These are phyloP conservation scores for Dactylonectria macrodidyma DNA, from an alignment of 2,329 filamentous ascomycete species.

Conservation along the genomic window DNA sequence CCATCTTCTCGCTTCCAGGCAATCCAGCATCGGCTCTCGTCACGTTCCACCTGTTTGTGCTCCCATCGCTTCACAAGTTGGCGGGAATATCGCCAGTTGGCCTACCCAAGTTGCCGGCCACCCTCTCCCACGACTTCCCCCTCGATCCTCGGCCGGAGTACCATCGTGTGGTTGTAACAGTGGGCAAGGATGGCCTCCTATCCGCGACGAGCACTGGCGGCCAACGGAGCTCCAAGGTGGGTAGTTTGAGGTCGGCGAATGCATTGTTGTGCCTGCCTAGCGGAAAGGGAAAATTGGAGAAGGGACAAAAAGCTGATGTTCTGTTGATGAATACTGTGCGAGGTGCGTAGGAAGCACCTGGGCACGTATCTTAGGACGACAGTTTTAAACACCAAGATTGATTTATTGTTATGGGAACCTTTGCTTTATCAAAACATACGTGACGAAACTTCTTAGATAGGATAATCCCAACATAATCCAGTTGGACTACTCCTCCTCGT, in stretches of 20 bases:
- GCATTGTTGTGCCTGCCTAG: conserved; percentile 83
- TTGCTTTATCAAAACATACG: conserved; percentile 40
- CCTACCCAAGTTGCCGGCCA: conserved; percentile 80
- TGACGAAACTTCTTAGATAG: conserved; percentile 33
- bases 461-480: conserved; percentile 44
- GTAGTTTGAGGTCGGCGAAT: conserved; percentile 91
- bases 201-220: conserved; percentile 87
- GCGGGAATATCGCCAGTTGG: conserved; percentile 78
- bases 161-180: conserved; percentile 84
- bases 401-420: conserved; percentile 35
- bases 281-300: conserved; percentile 73
- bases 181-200: conserved; percentile 76
- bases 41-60: conserved; percentile 93
- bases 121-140: conserved; percentile 79
- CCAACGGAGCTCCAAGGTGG: conserved; percentile 91
- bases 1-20: conserved; percentile 91
- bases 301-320: conserved; percentile 82
- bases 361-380: background rate
- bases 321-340: conserved; percentile 78
- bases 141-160: conserved; percentile 90
- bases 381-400: background rate
- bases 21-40: conserved; percentile 96
- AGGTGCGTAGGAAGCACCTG: conserved; percentile 26
- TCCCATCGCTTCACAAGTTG: conserved; percentile 86
- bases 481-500: conserved; percentile 48